A percentile compares a stretch with the other conserved stretches of the same genome.
These are phyloP conservation scores for Paraphoma sp. DNA, from an alignment of 2,329 filamentous ascomycete genomes.

Conservation along the genomic window DNA sequence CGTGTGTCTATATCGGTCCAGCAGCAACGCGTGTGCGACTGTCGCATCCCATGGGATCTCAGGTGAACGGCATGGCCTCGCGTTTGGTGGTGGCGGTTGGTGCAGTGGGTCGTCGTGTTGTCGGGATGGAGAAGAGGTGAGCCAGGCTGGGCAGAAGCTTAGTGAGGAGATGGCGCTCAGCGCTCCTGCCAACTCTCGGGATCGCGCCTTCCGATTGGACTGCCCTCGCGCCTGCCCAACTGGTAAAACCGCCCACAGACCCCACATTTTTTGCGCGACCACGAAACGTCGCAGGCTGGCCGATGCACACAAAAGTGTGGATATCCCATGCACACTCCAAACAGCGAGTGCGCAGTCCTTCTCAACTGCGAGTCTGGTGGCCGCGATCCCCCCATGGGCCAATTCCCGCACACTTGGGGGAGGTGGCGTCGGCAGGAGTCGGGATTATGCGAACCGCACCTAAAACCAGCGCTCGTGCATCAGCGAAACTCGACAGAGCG, in stretches of 20 bases:
- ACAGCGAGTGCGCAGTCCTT: not conserved
- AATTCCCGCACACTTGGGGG: not conserved
- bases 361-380: not conserved
- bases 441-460: not conserved
- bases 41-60: slow-evolving; percentile 36
- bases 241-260: no score
- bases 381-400: not conserved
- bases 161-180: no score
- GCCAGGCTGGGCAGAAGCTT: no score
- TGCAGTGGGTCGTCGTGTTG: slow-evolving; percentile 29
- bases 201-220: no score
- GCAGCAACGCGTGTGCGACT: slow-evolving; percentile 34
- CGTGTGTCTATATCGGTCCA: slow-evolving; percentile 43
- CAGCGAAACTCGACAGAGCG: not conserved
- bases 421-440: not conserved
- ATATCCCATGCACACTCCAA: not conserved
- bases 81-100: slow-evolving; percentile 11
- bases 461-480: not conserved
- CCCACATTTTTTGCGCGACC: no score
- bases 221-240: no score
- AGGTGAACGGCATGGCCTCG: slow-evolving; percentile 26
- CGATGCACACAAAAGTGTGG: no score
- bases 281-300: no score
- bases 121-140: no score
- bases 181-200: no score